phyloP scores from a whole-genome alignment of 208 protist species.

The Trypanosoma platydactyli region DNA sequence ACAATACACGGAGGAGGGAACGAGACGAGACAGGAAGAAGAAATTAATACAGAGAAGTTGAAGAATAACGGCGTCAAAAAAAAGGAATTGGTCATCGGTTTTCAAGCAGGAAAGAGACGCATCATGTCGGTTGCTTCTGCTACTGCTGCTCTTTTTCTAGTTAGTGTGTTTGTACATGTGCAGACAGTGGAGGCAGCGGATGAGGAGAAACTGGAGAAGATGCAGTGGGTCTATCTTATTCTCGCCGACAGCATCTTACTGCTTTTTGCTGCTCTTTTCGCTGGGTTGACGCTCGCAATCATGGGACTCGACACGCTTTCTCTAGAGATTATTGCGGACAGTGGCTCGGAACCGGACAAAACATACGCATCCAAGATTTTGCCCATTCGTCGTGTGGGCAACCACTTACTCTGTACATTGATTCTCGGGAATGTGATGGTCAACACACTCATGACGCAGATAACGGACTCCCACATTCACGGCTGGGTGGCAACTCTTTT shows the following conservation, averaged over 20 bases:
- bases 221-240: conserved; percentile 75
- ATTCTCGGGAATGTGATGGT: conserved; percentile 97
- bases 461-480: conserved; percentile 89
- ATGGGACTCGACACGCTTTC: conserved; percentile 93
- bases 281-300: conserved; percentile 95
- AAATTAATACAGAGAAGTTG: too few relatives aligned
- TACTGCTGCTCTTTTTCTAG: conserved; percentile 2
- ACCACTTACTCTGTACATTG: conserved; percentile 96
- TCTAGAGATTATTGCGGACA: conserved; percentile 92
- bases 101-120: not conserved
- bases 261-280: conserved; percentile 94
- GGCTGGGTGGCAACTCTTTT: conserved; percentile 89
- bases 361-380: conserved; percentile 92
- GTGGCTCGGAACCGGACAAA: conserved; percentile 86
- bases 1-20: not conserved
- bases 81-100: not conserved
- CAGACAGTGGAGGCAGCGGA: conserved; percentile 3
- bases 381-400: conserved; percentile 94
- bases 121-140: not conserved
- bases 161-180: conserved; percentile 6
- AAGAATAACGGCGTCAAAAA: too few relatives aligned
- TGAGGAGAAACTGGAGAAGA: conserved; percentile 26
- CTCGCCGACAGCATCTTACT: conserved; percentile 82
- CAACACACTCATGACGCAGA: conserved; percentile 94
- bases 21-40: not conserved